Percentiles rank a stretch among this genome's conserved stretches.
phyloP scores from a whole-genome alignment of 2,329 filamentous ascomycete species.

The Didymella pinodella region DNA sequence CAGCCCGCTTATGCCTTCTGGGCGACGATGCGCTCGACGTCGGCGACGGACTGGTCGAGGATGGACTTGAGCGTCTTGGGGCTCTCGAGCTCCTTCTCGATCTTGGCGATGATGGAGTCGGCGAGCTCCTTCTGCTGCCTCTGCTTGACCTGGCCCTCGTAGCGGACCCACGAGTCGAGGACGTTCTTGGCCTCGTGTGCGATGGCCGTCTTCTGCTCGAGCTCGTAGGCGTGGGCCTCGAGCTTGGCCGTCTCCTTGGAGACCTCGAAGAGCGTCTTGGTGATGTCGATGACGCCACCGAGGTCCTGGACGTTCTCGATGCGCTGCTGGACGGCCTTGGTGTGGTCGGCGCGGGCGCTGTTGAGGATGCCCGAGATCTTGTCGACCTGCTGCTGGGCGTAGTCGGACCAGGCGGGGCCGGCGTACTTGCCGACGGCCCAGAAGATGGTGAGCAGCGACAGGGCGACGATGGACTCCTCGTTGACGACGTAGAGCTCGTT shows the following conservation, averaged over 20 bases:
- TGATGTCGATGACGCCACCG: conserved; percentile 91
- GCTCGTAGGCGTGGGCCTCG: conserved; percentile 94
- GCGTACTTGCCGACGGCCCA: conserved; percentile 90
- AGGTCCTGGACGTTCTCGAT: conserved; percentile 96
- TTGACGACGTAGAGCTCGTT: conserved; percentile 99
- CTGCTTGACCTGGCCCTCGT: conserved; percentile 98
- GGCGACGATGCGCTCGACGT: conserved; percentile 78
- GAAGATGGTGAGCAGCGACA: conserved; percentile 94
- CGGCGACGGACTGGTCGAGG: conserved; percentile 91
- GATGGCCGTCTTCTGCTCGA: conserved; percentile 94
- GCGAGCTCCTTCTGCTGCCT: conserved; percentile 97
- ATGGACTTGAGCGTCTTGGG: conserved; percentile 98
- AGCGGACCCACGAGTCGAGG: conserved; percentile 97
- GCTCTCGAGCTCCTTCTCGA: conserved; percentile 98
- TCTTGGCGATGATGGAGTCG: conserved; percentile 92
- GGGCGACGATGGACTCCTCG: conserved; percentile 94
- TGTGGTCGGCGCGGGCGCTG: conserved; percentile 92
- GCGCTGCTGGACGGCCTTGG: conserved; percentile 89
- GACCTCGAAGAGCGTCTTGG: conserved; percentile 95
- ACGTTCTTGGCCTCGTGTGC: conserved; percentile 93
- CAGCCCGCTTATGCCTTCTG: conserved; percentile 49
- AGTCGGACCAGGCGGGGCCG: conserved; percentile 89
- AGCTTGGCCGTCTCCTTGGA: conserved; percentile 99
- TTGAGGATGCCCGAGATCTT: conserved; percentile 97
- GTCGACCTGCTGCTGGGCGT: conserved; percentile 86